Evolutionary conservation across 1,284 basidiomycete genomes (phyloP), one percentile per base, ranked within the genome.

Genomic region (Boletus sp.): DNA sequence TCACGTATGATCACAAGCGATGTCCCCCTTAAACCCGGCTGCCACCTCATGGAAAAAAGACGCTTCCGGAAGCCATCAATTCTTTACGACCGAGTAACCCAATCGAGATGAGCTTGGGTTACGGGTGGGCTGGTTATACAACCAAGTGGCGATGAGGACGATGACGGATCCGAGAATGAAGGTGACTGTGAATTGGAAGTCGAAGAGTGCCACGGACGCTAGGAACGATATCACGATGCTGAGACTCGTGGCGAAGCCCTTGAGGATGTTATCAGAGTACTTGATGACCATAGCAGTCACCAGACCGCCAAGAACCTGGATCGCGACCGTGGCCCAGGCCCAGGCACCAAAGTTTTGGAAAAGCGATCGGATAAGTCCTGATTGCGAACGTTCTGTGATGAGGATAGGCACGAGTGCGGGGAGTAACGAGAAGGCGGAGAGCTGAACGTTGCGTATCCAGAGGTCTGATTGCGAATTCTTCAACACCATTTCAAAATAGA

Each of bases 401-500:
- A 97, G 68, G 64, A 97, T 85, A 13, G 96, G 94, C 7, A 91
- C 77, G 45, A 96, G 76, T 4, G 96, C 96, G 2, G 96, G 96
- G 47, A 96, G 77, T 47, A 99, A 82, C 29, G 94, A 96, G 78
- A 98, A 98, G 58, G 94, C 81, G 27, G 94, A 97, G 15, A 99
- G 84, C 72, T 98, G 96, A 52, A 97, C 92, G 76, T 98, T 99
- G 66, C 96, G 89, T 56, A 96, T 89, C 96, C 96, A 98, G 8
- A 98, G 83, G 74, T 97, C 94, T 20, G 86, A 85, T 64, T 86
- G 85, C 12, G 91, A 92, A 65, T 86, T 89, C 77, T 98, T 98
- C 69, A 98, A 81, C 20, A 98, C 93, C 88, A 96, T 95, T 78
- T 98, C 96, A 67, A 98, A 98, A 78, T 98, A 98, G 31, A 98